Evolutionary conservation across 805 yeast genomes (phyloP), one percentile per base, ranked within the genome.

Genomic region (Yamadazyma paraphyllophila): DNA sequence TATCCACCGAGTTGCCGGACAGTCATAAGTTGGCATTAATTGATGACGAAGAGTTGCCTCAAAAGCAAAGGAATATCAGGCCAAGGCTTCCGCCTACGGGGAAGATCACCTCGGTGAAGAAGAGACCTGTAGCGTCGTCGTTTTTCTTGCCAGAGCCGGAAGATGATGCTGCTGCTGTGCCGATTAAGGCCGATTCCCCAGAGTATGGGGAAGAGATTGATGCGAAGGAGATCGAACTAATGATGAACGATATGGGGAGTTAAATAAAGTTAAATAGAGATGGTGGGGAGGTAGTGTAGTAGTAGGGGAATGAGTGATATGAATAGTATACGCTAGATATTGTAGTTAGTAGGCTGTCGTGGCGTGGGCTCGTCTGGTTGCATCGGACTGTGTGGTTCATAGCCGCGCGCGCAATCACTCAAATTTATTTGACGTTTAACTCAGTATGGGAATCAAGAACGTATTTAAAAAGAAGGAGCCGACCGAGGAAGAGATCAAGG

Each of bases 21-120:
- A 54, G 58, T 13, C 49, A 54, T 17, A 51, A 57, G 3, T 61
- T 86, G 10, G 36, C 44, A 2, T 58, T 72, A 41, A 65, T 85
- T 41, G 97, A 90, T 59, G 97, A 91, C 57, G 96, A 88, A 13
- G 91, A 86, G 45, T 72, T 88, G 54, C 90, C 96, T 0, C 81
- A 83, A 46, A 89, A 88, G 57, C 87, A 82, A 54, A 75, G 91
- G 46, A 82, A 83, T 50, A 75, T 76, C 25, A 74, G 91, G 53
- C 85, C 96, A 1, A 83, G 90, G 57, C 69, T 94, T 41, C 96
- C 97, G 10, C 96, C 97, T 6, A 86, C 88, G 26, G 97, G 97
- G 31, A 89, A 85, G 63, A 86, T 91, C 31, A 66, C 85, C 4
- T 76, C 80, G 0, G 66, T 79, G 5, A 89, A 88, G 66, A 88